phyloP scores from a whole-genome alignment of 2,329 filamentous ascomycete genomes.

The Aspergillus glaucus region DNA sequence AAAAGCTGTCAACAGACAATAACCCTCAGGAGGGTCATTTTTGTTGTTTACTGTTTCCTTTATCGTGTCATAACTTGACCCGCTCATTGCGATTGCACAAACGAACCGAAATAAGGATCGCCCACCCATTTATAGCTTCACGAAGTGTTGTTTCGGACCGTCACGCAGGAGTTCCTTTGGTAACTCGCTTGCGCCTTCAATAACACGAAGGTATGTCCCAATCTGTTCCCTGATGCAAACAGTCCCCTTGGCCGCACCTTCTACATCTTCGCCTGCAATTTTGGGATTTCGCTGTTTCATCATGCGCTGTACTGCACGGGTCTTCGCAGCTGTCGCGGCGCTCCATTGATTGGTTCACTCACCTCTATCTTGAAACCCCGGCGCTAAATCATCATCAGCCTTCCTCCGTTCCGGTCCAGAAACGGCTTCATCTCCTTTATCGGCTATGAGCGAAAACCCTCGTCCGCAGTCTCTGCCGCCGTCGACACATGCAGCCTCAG shows the following conservation, averaged over 20 bases:
- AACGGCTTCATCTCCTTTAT: constrained; percentile 14
- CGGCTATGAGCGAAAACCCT: constrained; percentile 39
- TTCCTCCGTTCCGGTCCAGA: constrained; percentile 25
- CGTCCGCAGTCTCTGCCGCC: constrained; percentile 39
- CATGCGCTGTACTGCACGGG: constrained; percentile 47
- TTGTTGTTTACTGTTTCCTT: background rate
- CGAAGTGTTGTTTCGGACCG: constrained; percentile 19
- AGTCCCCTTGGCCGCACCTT: constrained; percentile 49
- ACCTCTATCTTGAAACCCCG: constrained; percentile 6
- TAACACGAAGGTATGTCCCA: constrained; percentile 52
- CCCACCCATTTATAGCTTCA: constrained; percentile 10
- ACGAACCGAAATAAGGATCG: constrained; percentile 6
- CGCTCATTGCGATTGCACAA: constrained; percentile 20
- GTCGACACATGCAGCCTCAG: constrained; percentile 37
- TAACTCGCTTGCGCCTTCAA: constrained; percentile 16
- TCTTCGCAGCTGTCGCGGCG: constrained; percentile 34
- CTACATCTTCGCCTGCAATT: constrained; percentile 30
- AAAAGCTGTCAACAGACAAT: constrained; percentile 2
- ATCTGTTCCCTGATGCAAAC: constrained; percentile 53
- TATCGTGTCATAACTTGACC: constrained; percentile 7
- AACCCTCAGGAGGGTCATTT: constrained; percentile 15
- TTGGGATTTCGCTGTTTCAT: constrained; percentile 42
- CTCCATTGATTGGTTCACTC: constrained; percentile 12
- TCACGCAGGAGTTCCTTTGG: constrained; percentile 15
- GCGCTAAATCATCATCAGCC: constrained; percentile 24